Evolutionary conservation across 495 filamentous ascomycete genomes (phyloP).

Genomic region (Penicillium coffeae): DNA sequence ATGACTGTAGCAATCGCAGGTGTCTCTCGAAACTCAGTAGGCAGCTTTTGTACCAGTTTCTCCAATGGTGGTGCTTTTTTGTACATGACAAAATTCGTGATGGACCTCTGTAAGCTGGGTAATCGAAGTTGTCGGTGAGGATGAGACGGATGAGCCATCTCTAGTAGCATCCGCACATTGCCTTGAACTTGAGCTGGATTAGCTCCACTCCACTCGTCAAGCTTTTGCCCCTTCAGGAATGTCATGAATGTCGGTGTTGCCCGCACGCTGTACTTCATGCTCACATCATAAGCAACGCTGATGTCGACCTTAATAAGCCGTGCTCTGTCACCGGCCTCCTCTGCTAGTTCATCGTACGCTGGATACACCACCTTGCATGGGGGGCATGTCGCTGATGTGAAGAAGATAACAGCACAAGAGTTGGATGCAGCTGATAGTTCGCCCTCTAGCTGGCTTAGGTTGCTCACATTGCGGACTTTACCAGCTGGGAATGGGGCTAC

Average conservation of each 20-base stretch:
- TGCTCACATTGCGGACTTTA: slow-evolving; percentile 50
- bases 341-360: slow-evolving; percentile 74
- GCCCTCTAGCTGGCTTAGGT: slow-evolving; percentile 54
- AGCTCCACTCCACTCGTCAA: slow-evolving; percentile 78
- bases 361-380: slow-evolving; percentile 86
- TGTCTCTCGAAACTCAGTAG: slow-evolving; percentile 44
- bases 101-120: slow-evolving; percentile 60
- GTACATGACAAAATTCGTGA: slow-evolving; percentile 66
- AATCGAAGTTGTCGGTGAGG: slow-evolving; percentile 67
- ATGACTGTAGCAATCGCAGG: slow-evolving; percentile 54
- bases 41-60: slow-evolving; percentile 79
- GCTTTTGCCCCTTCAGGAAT: slow-evolving; percentile 70
- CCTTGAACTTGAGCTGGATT: slow-evolving; percentile 62
- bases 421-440: slow-evolving; percentile 55
- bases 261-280: slow-evolving; percentile 60
- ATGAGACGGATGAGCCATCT: slow-evolving; percentile 75
- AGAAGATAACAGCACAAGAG: slow-evolving; percentile 82
- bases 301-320: slow-evolving; percentile 83
- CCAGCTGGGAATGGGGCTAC: slow-evolving; percentile 19
- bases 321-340: slow-evolving; percentile 63
- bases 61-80: slow-evolving; percentile 77
- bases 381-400: slow-evolving; percentile 81
- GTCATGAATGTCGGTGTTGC: slow-evolving; percentile 91
- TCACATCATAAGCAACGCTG: slow-evolving; percentile 61
- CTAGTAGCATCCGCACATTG: slow-evolving; percentile 68